Conservation (phyloP, 2,329 filamentous ascomycete species). For the Trematosphaeria pertusa region DNA sequence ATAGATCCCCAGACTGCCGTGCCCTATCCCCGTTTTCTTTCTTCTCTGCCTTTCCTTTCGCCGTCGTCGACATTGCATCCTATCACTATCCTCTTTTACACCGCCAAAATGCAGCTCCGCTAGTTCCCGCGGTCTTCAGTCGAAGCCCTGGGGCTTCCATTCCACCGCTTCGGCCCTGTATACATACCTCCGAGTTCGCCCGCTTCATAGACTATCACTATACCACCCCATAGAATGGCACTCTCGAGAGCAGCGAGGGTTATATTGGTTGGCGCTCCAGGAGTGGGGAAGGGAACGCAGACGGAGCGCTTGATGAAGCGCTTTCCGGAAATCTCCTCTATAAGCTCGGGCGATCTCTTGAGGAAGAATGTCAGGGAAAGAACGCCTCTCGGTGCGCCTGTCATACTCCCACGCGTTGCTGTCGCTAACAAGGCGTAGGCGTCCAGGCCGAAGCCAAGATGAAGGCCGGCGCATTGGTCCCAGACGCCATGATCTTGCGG, state of each 20-base stretch:
- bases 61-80: slow-evolving; percentile 11
- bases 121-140: slow-evolving; percentile 26
- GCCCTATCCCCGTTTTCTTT: neutral
- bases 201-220: slow-evolving; percentile 3
- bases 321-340: slow-evolving; percentile 87
- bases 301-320: slow-evolving; percentile 84
- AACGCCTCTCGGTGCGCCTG: slow-evolving; percentile 76
- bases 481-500: slow-evolving; percentile 88
- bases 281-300: slow-evolving; percentile 96
- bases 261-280: slow-evolving; percentile 94
- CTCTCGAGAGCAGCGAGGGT: slow-evolving; percentile 78
- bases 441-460: slow-evolving; percentile 91
- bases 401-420: slow-evolving; percentile 8
- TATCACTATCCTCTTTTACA: neutral
- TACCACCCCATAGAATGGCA: slow-evolving; percentile 27
- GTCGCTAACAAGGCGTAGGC: slow-evolving; percentile 60
- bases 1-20: neutral
- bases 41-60: neutral
- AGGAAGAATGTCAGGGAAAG: slow-evolving; percentile 89
- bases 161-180: slow-evolving; percentile 20
- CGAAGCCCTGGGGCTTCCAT: slow-evolving; percentile 34
- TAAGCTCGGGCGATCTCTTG: slow-evolving; percentile 92
- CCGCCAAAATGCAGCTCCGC: slow-evolving; percentile 26
- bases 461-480: slow-evolving; percentile 86
- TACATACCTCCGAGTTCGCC: slow-evolving; percentile 6